Base-by-base conservation (phyloP, 2,329 filamentous ascomycete genomes). In the Colletotrichum lupini region DNA sequence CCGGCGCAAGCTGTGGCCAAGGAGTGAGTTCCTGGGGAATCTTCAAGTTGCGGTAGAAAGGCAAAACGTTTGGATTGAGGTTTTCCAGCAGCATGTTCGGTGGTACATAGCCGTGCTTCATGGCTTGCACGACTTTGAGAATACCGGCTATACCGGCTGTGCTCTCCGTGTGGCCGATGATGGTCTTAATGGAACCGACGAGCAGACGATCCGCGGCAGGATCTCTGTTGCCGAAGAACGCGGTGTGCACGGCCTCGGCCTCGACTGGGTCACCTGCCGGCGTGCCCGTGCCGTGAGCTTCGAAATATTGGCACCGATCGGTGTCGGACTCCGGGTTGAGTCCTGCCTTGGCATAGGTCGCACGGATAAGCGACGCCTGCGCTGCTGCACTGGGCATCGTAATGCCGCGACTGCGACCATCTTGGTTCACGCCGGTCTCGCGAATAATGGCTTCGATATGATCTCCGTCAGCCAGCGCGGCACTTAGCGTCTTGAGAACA, bases 401-500 rank as follows among this genome's bases (percentile, higher is more conserved):
- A 26, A 86, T 81, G 0, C 67, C 67, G n/a, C 32, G 16, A 2
- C 75, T 77, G 0, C 53, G n/a, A n/a, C 78, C 78, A 49, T 79
- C 78, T 30, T 75, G 70, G 68, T 77, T 77, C 14, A 77, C 65
- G 5, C 57, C 77, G 1, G 75, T 77, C 9, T 71, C 78, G 0
- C 76, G 65, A 42, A 80, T 78, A 19, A 81, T 46, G 56, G 72
- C 72, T 5, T 77, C 68, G 19, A 81, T 79, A 37, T 73, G 46
- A 46, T 81, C 77, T 24, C 77, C 76, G 68, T 81, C 76, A 24
- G 3, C 76, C 3, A 89, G 66, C 0, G 89, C 89, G 1, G 81
- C 74, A 16, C 75, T 80, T 5, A 89, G 78, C 2, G 75, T 77
- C 76, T 90, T 90, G 5, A 90, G 73, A 0, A 89, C 77, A 0